Base-by-base conservation (phyloP, 179 eudicot species). In the Heliamphora pulchella region DNA sequence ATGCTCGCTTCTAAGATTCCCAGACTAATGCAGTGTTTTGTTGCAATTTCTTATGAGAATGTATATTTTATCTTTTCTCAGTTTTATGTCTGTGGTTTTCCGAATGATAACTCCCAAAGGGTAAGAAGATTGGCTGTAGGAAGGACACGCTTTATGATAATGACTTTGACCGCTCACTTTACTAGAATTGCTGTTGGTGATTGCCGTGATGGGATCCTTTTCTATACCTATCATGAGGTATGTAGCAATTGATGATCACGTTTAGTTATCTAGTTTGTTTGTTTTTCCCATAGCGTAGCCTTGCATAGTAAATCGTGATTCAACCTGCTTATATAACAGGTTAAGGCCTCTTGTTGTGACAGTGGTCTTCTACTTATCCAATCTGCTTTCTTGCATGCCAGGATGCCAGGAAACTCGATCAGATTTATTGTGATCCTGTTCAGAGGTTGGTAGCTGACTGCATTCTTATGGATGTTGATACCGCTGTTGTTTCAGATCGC, bases 171-270 rank as follows among this genome's bases (percentile, higher is more conserved):
- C 62, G 77, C 98, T 65, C 90, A 91, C 85, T 86, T 90, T 78
- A 92, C 94, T 76, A 91, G 94, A 88, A 95, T 95, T 83, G 97
- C 91, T 63, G 98, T 93, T 83, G 98, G 98, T 81, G 98, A 95
- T 85, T 93, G 98, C 86, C 97, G 98, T 68, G 98, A 95, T 88
- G 98, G 98, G n/a, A 83, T 93, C 80, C 95, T 95, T 76, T 91
- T 91, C 83, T 95, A 85, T 83, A 81, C 91, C 31, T 95, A 89
- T 78, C 91, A 89, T 74, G 97, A 95, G 94, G 98, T 93, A 83
- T 79, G 88, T 84, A 75, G 84, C 43, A 22, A 6, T 74, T 6
- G 55, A 79, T 46, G 6, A 61, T 80, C 48, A 51, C 31, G 57
- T 48, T n/a, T 14, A 9, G 39, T 71, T 31, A 13, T 59, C 22